A percentile compares a stretch with the other conserved stretches of the same genome.
Conservation (phyloP, 768 basidiomycete species). For the Phaeotremella skinneri region DNA sequence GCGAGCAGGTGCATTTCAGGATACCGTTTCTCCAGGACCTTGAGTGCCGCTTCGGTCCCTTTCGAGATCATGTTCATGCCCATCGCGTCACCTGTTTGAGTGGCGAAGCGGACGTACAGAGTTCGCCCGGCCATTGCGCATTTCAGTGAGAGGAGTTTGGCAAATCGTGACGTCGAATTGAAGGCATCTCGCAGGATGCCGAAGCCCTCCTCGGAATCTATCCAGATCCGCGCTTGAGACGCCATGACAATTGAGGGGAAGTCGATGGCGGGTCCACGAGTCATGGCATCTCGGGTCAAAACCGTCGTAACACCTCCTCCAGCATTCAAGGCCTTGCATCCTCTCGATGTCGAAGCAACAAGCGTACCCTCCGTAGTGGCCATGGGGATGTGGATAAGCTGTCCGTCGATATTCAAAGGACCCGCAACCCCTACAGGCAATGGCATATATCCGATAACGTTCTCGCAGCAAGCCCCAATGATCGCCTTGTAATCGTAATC, state of each 20-base stretch:
- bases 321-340: constrained; percentile 95
- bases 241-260: constrained; percentile 79
- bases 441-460: constrained; percentile 96
- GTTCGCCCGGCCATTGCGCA: constrained; percentile 89
- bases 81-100: constrained; percentile 96
- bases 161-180: constrained; percentile 91
- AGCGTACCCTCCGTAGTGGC: constrained; percentile 99
- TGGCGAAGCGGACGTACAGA: constrained; percentile 87
- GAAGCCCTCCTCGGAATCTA: constrained; percentile 78
- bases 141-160: constrained; percentile 78
- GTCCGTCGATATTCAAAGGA: constrained; percentile 85
- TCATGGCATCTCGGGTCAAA: constrained; percentile 89
- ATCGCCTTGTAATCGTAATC: constrained; percentile 93
- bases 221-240: constrained; percentile 81
- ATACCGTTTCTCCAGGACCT: constrained; percentile 66
- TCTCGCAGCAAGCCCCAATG: constrained; percentile 96
- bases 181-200: constrained; percentile 75
- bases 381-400: constrained; percentile 88
- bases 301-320: constrained; percentile 95
- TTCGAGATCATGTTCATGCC: constrained; percentile 99
- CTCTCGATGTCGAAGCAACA: constrained; percentile 93
- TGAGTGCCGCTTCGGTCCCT: constrained; percentile 92
- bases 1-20: constrained; percentile 89
- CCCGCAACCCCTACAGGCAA: constrained; percentile 95
- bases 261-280: constrained; percentile 95